Base-by-base conservation (phyloP, 2,329 filamentous ascomycete genomes). In the Colletotrichum cuscutae region DNA sequence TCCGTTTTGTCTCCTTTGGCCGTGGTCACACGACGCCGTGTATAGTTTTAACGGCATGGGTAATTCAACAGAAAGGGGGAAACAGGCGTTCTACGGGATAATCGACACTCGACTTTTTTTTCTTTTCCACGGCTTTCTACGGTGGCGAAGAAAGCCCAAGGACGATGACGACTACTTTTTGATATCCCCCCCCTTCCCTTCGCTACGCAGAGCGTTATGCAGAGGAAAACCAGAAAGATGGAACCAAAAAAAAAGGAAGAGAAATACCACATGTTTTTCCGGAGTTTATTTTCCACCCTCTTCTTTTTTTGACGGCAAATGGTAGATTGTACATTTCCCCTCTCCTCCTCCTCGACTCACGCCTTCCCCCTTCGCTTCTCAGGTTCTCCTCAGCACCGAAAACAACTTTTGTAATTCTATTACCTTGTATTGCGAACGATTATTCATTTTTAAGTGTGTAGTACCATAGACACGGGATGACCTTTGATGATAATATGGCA, bases 121-220 rank as follows among this genome's bases (percentile, higher is more conserved):
- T 46, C 54, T 22, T 13, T 9, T 58, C 54, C 65, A 42, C 37
- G 37, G 37, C 11, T 59, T 61, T 67, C 13, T 28, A 54, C 28
- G 54, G 71, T 71, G 71, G 71, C 71, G 59, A 71, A 73, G 71
- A 54, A 65, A 53, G 42, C 42, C 61, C 56, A 49, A 71, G 61
- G 65, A 73, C 71, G 71, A 73, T 73, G 71, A 73, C 71, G 71
- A 73, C 66, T 71, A 56, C 60, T 73, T 54, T 58, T 62, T 71
- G 71, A 73, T 73, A 73, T 73, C 71, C 71, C 70, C 71, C 70
- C 46, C 35, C 26, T 30, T 54, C 32, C 42, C 26, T 32, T 63
- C n/a, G 49, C 63, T 58, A 59, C 53, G 28, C 54, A 49, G 59
- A 63, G 42, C 65, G 59, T 56, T 15, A 49, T 22, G 35, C 49